Evolutionary conservation across 192 early-diverging fungal species (phyloP).

Genomic region (Irineochytrium annulatum): DNA sequence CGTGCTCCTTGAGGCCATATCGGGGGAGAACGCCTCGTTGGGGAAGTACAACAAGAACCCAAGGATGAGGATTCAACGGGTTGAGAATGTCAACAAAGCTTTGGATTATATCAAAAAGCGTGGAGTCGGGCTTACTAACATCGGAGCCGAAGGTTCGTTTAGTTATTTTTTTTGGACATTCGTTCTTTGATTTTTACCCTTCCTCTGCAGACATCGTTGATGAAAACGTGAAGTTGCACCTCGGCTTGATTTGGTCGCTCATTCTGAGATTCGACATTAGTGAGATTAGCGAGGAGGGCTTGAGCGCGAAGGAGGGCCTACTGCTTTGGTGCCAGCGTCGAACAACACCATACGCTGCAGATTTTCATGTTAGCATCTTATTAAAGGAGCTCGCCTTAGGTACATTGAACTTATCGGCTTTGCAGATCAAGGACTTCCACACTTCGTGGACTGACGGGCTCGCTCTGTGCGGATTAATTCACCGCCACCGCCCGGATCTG

Average conservation of each 20-base stretch:
- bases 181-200: slow-evolving; percentile 10
- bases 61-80: slow-evolving; percentile 86
- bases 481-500: slow-evolving; percentile 93
- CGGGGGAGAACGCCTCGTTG: slow-evolving; percentile 30
- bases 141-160: slow-evolving; percentile 53
- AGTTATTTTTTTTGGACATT: not conserved
- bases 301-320: slow-evolving; percentile 94
- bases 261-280: slow-evolving; percentile 96
- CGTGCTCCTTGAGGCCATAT: slow-evolving; percentile 43
- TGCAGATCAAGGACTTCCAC: slow-evolving; percentile 1
- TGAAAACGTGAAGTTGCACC: slow-evolving; percentile 81
- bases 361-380: slow-evolving; percentile 86
- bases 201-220: slow-evolving; percentile 79
- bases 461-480: slow-evolving; percentile 95
- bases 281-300: slow-evolving; percentile 91
- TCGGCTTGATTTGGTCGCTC: slow-evolving; percentile 96
- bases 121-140: slow-evolving; percentile 86
- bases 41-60: slow-evolving; percentile 86
- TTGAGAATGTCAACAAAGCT: slow-evolving; percentile 93
- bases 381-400: slow-evolving; percentile 83
- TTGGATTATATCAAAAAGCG: slow-evolving; percentile 87
- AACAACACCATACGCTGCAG: slow-evolving; percentile 79
- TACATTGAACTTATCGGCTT: not conserved
- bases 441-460: slow-evolving; percentile 75
- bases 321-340: slow-evolving; percentile 96